Evolutionary conservation across 768 basidiomycete species (phyloP).

Genomic region (Tephrocybe sp.): DNA sequence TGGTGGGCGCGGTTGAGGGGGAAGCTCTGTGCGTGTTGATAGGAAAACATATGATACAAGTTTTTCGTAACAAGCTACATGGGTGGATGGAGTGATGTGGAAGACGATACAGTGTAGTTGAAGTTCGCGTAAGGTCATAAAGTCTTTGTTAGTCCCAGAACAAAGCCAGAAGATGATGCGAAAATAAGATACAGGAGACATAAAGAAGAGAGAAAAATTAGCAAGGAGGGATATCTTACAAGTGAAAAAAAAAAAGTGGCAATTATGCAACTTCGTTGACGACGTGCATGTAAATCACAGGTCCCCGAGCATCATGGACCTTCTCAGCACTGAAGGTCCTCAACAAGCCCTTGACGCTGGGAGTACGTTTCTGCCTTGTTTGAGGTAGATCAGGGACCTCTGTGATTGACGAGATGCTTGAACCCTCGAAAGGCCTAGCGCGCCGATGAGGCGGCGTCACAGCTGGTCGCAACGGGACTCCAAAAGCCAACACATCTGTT

Average conservation of each 20-base stretch:
- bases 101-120: neutral
- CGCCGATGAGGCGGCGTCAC: slow-evolving; percentile 17
- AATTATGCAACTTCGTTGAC: slow-evolving; percentile 40
- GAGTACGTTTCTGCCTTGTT: slow-evolving; percentile 16
- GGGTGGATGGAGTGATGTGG: neutral
- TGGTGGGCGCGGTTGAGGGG: no score
- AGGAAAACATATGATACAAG: slow-evolving; percentile 8
- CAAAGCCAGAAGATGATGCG: neutral
- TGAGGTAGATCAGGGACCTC: slow-evolving; percentile 13
- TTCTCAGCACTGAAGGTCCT: slow-evolving; percentile 27
- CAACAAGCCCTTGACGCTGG: slow-evolving; percentile 25
- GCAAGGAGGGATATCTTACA: neutral
- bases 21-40: no score
- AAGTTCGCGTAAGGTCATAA: neutral
- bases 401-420: slow-evolving; percentile 25
- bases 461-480: slow-evolving; percentile 18
- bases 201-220: neutral
- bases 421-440: slow-evolving; percentile 31
- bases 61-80: slow-evolving; percentile 9
- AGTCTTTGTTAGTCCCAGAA: no score
- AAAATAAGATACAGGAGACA: neutral
- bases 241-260: no score
- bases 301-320: slow-evolving; percentile 13
- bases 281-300: slow-evolving; percentile 43
- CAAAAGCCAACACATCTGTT: slow-evolving; percentile 4